Base-by-base conservation (phyloP, 1,284 basidiomycete genomes). In the Schizophyllum amplum region DNA sequence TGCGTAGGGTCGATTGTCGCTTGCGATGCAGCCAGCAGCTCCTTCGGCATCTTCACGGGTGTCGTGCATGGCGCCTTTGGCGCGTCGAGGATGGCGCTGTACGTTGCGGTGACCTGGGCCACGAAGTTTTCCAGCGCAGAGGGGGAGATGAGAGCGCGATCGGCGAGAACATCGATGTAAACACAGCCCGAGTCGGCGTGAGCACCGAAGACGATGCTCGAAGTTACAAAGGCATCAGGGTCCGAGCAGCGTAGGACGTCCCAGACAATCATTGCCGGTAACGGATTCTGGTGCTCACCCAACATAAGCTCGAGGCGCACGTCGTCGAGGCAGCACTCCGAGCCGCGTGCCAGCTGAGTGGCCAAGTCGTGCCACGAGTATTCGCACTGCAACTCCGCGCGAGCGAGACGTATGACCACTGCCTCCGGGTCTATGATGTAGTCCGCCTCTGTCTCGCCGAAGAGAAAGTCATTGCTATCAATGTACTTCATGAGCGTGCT, bases 201-300 rank as follows among this genome's bases (percentile, higher is more conserved):
- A 3, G 55, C 58, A 9, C 58, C 55, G 52, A 59, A 57, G n/a
- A 59, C 47, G 17, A 54, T 33, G 51, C 53, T 57, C 6, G 46
- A 47, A 21, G 53, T 56, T 5, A 52, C 50, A 53, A 52, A 60
- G 7, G n/a, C 42, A 42, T 52, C 53, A 48, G 48, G 42, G 15
- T 25, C 22, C 2, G 33, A 42, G 33, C 33, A 42, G 3, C 7
- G 33, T 17, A 42, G 33, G 4, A 50, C 24, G 13, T 50, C 48
- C 59, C 59, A 60, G 24, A 60, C 49, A 33, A 60, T 24, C 15
- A 58, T 20, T 3, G 53, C 59, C 17, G 59, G 57, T 5, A 60
- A 24, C 4, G 59, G 59, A 49, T 52, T 55, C n/a, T 57, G 47
- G 24, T 33, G 23, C 13, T 60, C 56, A 7, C 25, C 47, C 11